Evolutionary conservation across 2,329 filamentous ascomycete species (phyloP).

Genomic region (Dactylellina cionopaga): DNA sequence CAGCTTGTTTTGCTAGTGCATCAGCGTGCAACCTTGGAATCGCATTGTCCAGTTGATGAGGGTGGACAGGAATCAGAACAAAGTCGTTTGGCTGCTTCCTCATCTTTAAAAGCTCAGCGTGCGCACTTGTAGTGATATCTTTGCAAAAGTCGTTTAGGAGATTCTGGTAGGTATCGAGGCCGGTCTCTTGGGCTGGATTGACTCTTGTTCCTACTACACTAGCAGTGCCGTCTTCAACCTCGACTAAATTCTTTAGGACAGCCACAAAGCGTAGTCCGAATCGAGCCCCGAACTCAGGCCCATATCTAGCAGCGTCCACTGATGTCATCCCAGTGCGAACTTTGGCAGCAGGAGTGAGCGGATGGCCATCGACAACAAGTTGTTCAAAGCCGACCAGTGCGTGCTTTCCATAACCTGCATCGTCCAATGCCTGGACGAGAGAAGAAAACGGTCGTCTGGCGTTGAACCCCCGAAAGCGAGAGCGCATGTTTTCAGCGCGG

Average conservation of each 20-base stretch:
- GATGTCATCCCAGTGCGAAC: conserved; percentile 25
- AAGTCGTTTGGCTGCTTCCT: conserved; percentile 9
- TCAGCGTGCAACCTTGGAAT: conserved; percentile 25
- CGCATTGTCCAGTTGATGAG: conserved; percentile 35
- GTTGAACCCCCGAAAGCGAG: not conserved
- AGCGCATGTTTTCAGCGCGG: not conserved
- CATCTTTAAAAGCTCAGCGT: not conserved
- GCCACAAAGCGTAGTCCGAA: conserved; percentile 23
- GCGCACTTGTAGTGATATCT: not conserved
- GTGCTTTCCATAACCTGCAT: conserved; percentile 24
- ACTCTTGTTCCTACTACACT: not conserved
- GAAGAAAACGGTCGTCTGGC: conserved; percentile 12
- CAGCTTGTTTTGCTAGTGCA: not conserved
- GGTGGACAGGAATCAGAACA: conserved; percentile 21
- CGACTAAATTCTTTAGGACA: conserved; percentile 9
- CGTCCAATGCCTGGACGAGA: conserved; percentile 6
- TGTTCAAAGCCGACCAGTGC: conserved; percentile 32
- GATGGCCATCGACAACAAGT: conserved; percentile 30
- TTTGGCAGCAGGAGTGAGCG: conserved; percentile 21
- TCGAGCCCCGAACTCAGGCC: conserved; percentile 13
- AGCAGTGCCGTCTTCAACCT: conserved; percentile 17
- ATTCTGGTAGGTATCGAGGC: not conserved
- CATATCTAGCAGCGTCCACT: conserved; percentile 19
- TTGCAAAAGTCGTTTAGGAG: not conserved
- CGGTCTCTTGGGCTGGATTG: not conserved